phyloP scores from a whole-genome alignment of 257 asterid genomes.

The Jacaranda mimosifolia region DNA sequence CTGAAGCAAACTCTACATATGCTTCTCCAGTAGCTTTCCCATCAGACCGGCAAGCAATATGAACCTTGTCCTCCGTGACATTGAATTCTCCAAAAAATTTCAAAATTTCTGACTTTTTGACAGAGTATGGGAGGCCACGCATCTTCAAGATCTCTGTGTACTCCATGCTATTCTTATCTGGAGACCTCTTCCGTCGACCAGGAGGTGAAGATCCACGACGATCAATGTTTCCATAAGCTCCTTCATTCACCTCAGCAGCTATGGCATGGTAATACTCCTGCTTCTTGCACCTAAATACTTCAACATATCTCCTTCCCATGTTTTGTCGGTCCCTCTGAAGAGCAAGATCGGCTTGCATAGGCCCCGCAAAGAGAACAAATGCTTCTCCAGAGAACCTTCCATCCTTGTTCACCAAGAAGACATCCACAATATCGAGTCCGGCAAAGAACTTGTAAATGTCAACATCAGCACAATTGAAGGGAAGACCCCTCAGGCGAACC shows the following conservation, averaged over 20 bases:
- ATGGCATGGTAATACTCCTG: slow-evolving; percentile 91
- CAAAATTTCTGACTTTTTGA: slow-evolving; percentile 68
- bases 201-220: slow-evolving; percentile 66
- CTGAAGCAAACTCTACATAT: slow-evolving; percentile 74
- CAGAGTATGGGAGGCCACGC: slow-evolving; percentile 90
- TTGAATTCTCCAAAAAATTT: slow-evolving; percentile 75
- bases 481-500: slow-evolving; percentile 93
- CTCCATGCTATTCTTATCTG: slow-evolving; percentile 82
- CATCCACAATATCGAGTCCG: slow-evolving; percentile 88
- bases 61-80: slow-evolving; percentile 70
- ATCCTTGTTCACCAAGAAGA: slow-evolving; percentile 80
- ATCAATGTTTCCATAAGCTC: slow-evolving; percentile 53
- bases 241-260: slow-evolving; percentile 82
- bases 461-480: slow-evolving; percentile 81
- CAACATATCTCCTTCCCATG: slow-evolving; percentile 97
- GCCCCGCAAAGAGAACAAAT: slow-evolving; percentile 84
- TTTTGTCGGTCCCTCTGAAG: slow-evolving; percentile 85
- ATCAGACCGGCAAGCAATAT: slow-evolving; percentile 72
- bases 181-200: slow-evolving; percentile 71
- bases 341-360: slow-evolving; percentile 86
- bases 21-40: slow-evolving; percentile 99
- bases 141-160: slow-evolving; percentile 85
- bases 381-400: slow-evolving; percentile 93
- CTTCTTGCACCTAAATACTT: slow-evolving; percentile 91
- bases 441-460: slow-evolving; percentile 87